Evolutionary conservation across 805 yeast species (phyloP).

Genomic region (Helenozyma rhizophorensis): DNA sequence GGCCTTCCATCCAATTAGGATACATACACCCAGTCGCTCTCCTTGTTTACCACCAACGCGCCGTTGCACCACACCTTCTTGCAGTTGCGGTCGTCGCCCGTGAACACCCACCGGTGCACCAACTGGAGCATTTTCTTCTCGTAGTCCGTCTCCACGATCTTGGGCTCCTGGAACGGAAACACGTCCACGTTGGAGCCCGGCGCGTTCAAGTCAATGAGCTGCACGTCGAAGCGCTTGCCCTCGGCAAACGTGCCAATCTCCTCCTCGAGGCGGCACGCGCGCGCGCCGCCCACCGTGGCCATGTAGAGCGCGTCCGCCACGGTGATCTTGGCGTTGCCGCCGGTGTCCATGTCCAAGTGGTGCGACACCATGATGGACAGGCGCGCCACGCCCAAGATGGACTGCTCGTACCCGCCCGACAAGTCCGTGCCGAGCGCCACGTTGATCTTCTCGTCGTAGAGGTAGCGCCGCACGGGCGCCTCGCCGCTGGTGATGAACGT

Average conservation of each 20-base stretch:
- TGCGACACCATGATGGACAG: conserved; percentile 36
- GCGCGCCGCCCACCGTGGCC: conserved; percentile 90
- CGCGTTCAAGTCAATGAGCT: conserved; percentile 61
- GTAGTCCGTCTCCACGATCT: conserved; percentile 8
- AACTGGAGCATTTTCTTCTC: conserved; percentile 46
- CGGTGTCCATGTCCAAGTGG: conserved; percentile 30
- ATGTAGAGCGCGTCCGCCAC: conserved; percentile 66
- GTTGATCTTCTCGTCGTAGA: conserved; percentile 60
- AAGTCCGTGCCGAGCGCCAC: conserved; percentile 61
- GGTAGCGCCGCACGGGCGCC: conserved; percentile 59
- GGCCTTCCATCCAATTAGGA: no score
- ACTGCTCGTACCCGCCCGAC: conserved; percentile 40
- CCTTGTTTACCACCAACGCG: conserved; percentile 47
- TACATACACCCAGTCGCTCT: conserved; percentile 7
- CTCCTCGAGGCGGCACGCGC: conserved; percentile 55
- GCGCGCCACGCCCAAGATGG: conserved; percentile 32
- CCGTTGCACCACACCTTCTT: conserved; percentile 82
- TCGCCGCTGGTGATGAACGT: conserved; percentile 87
- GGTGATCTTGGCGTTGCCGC: conserved; percentile 6
- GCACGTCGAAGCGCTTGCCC: conserved; percentile 85
- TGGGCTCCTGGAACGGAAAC: conserved; percentile 67
- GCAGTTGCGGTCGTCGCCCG: conserved; percentile 92
- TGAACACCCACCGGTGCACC: conserved; percentile 85
- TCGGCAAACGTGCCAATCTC: conserved; percentile 64
- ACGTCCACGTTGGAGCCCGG: conserved; percentile 62